Percentiles rank a stretch among this genome's conserved stretches.
Conservation (phyloP, 1,139 yeast genomes). For the Debaryomycetaceae sp. region DNA sequence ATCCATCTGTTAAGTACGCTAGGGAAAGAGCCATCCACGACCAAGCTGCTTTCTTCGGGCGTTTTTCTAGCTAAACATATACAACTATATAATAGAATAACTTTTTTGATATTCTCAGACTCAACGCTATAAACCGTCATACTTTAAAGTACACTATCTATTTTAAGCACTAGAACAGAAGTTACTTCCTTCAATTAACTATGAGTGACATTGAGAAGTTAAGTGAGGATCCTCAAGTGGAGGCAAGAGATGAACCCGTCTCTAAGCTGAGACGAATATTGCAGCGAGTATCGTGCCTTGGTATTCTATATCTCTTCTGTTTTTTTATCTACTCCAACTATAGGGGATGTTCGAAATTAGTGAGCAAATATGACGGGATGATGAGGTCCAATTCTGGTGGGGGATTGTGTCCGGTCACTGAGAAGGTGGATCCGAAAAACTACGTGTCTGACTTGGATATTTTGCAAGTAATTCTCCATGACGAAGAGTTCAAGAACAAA, state of each 20-base stretch:
- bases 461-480: constrained; percentile 27
- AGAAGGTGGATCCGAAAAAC: constrained; percentile 27
- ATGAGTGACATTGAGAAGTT: background rate
- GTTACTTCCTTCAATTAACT: too few species aligned
- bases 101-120: constrained; percentile 72
- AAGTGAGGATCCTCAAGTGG: background rate
- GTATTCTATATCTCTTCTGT: too few species aligned
- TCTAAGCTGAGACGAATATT: too few species aligned
- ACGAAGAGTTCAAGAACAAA: constrained; percentile 33
- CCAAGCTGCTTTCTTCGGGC: constrained; percentile 36
- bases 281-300: too few species aligned
- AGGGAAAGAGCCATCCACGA: constrained; percentile 65
- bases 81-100: constrained; percentile 67
- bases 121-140: constrained; percentile 92
- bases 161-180: background rate
- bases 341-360: too few species aligned
- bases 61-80: constrained; percentile 6
- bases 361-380: too few species aligned
- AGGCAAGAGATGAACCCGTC: background rate
- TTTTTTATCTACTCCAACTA: too few species aligned
- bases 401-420: constrained; percentile 33
- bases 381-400: constrained; percentile 20
- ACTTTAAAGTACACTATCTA: too few species aligned
- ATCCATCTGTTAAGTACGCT: constrained; percentile 59
- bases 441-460: constrained; percentile 20